Base-by-base conservation (phyloP, 805 yeast species). In the Kodamaea laetipori region DNA sequence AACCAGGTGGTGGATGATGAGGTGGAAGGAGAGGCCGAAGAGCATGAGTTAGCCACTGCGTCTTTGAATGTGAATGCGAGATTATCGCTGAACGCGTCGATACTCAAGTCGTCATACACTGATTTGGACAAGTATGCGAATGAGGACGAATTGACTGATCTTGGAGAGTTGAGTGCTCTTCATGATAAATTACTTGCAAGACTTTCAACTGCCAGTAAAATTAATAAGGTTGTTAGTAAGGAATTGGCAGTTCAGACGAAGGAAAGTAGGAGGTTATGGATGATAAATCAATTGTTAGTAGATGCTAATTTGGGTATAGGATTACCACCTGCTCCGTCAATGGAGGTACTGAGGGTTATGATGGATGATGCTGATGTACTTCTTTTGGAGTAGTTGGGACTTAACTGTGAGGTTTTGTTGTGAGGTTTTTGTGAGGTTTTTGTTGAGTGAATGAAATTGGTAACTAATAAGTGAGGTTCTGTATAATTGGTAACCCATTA, bases 281-380 rank as follows among this genome's bases (percentile, higher is more conserved):
- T 60, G 4, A 50, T 59, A 5, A 77, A 72, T 42, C 80, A 76
- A 46, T 44, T 65, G 8, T 52, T 76, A 12, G 49, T 77, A 18
- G 76, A 76, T 42, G 71, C 73, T 4, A 73, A 71, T 41, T 57
- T 73, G 19, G 46, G 55, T 28, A 40, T 66, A 7, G 77, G 72
- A 1, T 53, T 71, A 18, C 73, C 69, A 2, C 60, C 56, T 4
- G 47, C 40, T 15, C 41, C 41, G 12, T 25, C 48, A 13, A 37
- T 17, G 46, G 44, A 27, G 39, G 40, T 48, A 6, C 55, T 45
- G 42, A 34, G 53, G 18, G 54, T 50, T 7, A 40, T 35, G 15
- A 24, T 47, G 28, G 58, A 54, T 39, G 45, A 39, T 16, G 40
- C 52, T 27, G 62, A 57, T 38, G 52, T 47, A 10, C 34, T 35